phyloP scores from a whole-genome alignment of 108 stramenopile genomes.

The Hondaea fermentalgiana region DNA sequence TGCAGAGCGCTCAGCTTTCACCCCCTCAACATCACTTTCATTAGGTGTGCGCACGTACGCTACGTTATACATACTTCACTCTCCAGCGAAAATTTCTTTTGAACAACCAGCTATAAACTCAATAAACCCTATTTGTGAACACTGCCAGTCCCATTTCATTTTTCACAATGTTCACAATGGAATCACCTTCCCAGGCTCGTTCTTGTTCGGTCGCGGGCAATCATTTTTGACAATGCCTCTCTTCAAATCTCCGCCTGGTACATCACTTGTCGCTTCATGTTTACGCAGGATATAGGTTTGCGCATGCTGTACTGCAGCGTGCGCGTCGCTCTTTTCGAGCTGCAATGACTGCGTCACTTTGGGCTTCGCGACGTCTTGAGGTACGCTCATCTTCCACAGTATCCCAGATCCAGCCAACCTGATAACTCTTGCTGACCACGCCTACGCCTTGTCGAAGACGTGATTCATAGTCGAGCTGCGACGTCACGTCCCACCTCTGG shows the following conservation, averaged over 20 bases:
- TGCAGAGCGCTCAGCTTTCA: neutral
- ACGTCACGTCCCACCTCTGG: neutral
- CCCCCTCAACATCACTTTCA: neutral
- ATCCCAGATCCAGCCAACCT: slow-evolving; percentile 3
- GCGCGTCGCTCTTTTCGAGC: neutral
- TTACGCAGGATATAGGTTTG: neutral
- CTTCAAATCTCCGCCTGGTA: too few relatives aligned
- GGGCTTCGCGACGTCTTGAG: neutral
- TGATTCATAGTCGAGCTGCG: neutral
- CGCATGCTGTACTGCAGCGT: neutral
- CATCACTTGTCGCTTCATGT: too few relatives aligned
- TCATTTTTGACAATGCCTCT: too few relatives aligned
- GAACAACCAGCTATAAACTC: too few relatives aligned
- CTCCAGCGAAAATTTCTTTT: neutral
- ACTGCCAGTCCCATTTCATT: too few relatives aligned
- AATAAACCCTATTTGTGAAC: too few relatives aligned
- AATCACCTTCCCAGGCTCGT: too few relatives aligned
- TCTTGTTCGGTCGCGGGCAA: too few relatives aligned
- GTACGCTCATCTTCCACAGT: neutral
- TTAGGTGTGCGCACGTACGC: neutral
- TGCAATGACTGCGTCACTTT: neutral
- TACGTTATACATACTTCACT: neutral
- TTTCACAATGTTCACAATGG: too few relatives aligned
- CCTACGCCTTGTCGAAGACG: neutral
- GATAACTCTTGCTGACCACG: neutral